These are phyloP conservation scores for Sporothrix pseudoabietina DNA, from an alignment of 2,329 filamentous ascomycete genomes.

Conservation along the genomic window DNA sequence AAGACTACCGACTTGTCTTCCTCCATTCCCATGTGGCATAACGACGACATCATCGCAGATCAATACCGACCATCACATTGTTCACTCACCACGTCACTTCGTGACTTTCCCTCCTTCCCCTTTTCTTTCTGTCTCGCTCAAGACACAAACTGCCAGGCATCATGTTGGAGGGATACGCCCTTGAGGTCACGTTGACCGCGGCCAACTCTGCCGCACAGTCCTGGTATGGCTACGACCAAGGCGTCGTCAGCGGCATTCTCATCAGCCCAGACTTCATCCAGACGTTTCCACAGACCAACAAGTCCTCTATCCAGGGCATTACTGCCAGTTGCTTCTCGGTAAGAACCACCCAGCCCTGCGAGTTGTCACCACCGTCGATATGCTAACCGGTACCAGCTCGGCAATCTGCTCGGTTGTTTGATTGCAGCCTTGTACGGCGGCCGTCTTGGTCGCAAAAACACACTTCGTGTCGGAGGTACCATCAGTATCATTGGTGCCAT, in stretches of 20 bases:
- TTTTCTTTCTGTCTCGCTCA: not conserved
- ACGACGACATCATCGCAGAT: not conserved
- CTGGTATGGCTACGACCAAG: constrained; percentile 20
- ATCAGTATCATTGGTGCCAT: constrained; percentile 17
- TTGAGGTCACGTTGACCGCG: constrained; percentile 18
- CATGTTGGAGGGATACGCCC: constrained; percentile 22
- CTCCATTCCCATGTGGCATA: not conserved
- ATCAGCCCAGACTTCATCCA: constrained; percentile 18
- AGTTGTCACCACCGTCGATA: not conserved
- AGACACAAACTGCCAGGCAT: not conserved
- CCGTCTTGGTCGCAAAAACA: constrained; percentile 17
- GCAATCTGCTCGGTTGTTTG: constrained; percentile 16
- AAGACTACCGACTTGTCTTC: not conserved
- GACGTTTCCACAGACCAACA: constrained; percentile 13
- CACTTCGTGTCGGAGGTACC: not conserved
- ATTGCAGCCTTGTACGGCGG: constrained; percentile 14
- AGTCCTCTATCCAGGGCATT: constrained; percentile 7
- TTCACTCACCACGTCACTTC: not conserved
- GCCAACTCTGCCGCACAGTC: constrained; percentile 19
- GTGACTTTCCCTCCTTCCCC: not conserved
- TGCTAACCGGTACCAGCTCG: not conserved
- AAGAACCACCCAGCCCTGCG: not conserved
- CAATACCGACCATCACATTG: not conserved
- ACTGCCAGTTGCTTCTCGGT: constrained; percentile 9
- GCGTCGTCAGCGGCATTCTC: constrained; percentile 22